Evolutionary conservation across 164 flowering plant species (phyloP), one percentile per base, ranked within the genome.

Genomic region (Piper betle): DNA sequence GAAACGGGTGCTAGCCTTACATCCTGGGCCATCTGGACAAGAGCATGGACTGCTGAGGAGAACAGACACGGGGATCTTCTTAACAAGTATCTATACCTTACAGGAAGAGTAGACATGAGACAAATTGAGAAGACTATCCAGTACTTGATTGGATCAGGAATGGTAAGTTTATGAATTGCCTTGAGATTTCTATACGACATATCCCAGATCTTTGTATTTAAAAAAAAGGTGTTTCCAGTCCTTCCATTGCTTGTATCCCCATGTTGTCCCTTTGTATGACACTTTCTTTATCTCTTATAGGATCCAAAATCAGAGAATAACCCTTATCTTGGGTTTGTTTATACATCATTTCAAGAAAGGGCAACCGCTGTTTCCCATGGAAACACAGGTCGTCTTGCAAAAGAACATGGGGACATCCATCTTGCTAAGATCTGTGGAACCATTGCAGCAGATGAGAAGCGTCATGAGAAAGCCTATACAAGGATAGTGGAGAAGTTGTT

Each of bases 291-390:
- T 38, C 54, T 41, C 33, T 25, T 57, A 6, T 62, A 85, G 91
- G 85, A 85, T 68, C 85, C 85, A 0, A 65, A 81, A 16, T 79
- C 87, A 1, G 88, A 86, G 71, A 86, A 86, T 76, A 86, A 62
- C 68, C 92, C 92, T 11, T 86, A 84, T 69, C 82, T 84, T 33
- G 92, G 92, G 0, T 86, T 84, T 65, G 77, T 86, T 60, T 86
- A 82, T 75, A 86, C 92, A 2, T 86, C 92, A 8, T 86, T 86
- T 71, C 92, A 85, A 64, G 91, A 85, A 73, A 73, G 91, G 59
- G 91, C 88, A 6, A 83, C 91, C 33, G 77, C 79, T 61, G 70
- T 85, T 60, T 82, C 92, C 25, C 88, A 83, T 64, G 92, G 92
- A 39, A 85, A 83, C 82, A 85, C 88, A 3, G 85, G 80, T 16